Conservation (phyloP, 257 asterid genomes). For the Rehmannia glutinosa region DNA sequence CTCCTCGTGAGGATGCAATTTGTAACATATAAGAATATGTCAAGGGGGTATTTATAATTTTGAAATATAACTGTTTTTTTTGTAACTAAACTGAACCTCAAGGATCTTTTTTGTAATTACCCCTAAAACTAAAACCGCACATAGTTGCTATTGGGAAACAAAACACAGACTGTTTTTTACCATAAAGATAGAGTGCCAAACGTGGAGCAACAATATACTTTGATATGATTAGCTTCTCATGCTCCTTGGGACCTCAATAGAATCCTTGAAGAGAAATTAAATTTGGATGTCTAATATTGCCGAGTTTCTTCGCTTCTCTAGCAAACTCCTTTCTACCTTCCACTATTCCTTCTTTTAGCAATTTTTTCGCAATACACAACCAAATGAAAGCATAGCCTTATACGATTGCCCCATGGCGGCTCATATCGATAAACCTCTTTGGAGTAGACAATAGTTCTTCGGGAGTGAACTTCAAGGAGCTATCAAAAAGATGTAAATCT, state of each 20-base stretch:
- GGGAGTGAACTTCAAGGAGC: slow-evolving; percentile 57
- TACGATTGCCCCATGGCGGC: slow-evolving; percentile 88
- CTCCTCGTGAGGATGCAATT: too few species aligned
- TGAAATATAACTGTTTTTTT: too few species aligned
- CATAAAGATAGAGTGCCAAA: slow-evolving; percentile 66
- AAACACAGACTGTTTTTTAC: slow-evolving; percentile 26
- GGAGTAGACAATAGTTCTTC: slow-evolving; percentile 86
- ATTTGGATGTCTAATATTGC: slow-evolving; percentile 64
- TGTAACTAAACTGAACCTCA: too few species aligned
- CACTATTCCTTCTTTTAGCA: slow-evolving; percentile 79
- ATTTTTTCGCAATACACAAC: slow-evolving; percentile 59
- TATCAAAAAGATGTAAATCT: slow-evolving; percentile 62
- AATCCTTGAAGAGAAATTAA: slow-evolving; percentile 70
- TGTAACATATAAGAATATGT: too few species aligned
- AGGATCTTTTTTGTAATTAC: too few species aligned
- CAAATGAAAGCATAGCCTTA: slow-evolving; percentile 61
- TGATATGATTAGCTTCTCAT: slow-evolving; percentile 74
- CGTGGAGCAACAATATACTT: slow-evolving; percentile 56
- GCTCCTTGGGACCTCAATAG: slow-evolving; percentile 92
- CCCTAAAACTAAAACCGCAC: too few species aligned
- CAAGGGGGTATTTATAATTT: too few species aligned
- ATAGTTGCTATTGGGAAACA: not conserved
- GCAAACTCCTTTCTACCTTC: slow-evolving; percentile 71
- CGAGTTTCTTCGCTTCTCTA: slow-evolving; percentile 79
- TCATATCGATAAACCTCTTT: slow-evolving; percentile 68